Evolutionary conservation across 352 stramenopile species (phyloP).

Genomic region (Phytophthora meadii): DNA sequence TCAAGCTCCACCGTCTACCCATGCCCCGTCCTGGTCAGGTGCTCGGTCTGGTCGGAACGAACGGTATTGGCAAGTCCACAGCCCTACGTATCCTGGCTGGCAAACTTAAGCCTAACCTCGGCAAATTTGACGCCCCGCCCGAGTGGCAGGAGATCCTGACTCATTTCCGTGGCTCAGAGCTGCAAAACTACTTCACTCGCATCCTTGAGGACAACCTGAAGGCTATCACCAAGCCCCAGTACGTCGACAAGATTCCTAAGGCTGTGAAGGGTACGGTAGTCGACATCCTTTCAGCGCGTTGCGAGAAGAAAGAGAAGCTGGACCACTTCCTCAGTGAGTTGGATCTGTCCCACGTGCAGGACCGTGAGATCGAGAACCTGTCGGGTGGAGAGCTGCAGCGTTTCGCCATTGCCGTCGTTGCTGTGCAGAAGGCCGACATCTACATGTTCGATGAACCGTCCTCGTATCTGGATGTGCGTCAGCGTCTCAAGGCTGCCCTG

Average conservation of each 20-base stretch:
- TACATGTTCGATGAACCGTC: conserved; percentile 99
- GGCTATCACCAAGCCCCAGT: conserved; percentile 99
- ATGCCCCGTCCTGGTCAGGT: conserved; percentile 99
- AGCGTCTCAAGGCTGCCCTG: conserved; percentile 97
- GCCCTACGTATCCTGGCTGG: conserved; percentile 99
- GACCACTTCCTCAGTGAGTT: conserved; percentile 91
- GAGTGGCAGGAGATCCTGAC: conserved; percentile 99
- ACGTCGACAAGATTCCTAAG: conserved; percentile 99
- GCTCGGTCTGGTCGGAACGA: conserved; percentile 98
- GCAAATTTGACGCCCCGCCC: conserved; percentile 95
- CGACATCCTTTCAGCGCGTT: conserved; percentile 95
- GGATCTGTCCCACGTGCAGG: conserved; percentile 97
- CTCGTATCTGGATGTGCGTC: conserved; percentile 99
- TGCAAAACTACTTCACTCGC: conserved; percentile 99
- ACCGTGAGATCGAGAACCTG: conserved; percentile 96
- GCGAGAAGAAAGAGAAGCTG: conserved; percentile 88
- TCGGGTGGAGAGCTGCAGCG: conserved; percentile 99
- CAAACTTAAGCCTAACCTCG: conserved; percentile 99
- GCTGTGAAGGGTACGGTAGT: conserved; percentile 96
- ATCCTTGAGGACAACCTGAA: conserved; percentile 99
- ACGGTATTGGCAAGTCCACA: conserved; percentile 99
- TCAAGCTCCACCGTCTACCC: conserved; percentile 99
- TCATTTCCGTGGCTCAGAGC: conserved; percentile 97
- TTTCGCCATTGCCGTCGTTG: conserved; percentile 98
- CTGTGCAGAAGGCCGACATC: conserved; percentile 96